Conservation (phyloP, 768 basidiomycete genomes). For the Xerocomellus dryophilus region DNA sequence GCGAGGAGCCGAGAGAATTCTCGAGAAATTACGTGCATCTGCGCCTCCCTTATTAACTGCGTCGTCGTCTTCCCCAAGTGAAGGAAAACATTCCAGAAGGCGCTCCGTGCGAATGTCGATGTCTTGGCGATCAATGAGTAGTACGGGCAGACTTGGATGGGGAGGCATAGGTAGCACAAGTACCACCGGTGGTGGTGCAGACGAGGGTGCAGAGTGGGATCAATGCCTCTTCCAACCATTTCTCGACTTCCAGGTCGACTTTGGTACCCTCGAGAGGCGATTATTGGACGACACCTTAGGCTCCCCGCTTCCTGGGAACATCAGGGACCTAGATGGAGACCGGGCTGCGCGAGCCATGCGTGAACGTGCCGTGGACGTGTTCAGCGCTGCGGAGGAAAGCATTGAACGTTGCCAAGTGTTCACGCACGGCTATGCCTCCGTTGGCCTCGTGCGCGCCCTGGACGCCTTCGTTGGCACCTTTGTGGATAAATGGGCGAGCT, state of each 20-base stretch:
- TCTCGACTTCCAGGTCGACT: slow-evolving; percentile 85
- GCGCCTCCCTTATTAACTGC: slow-evolving; percentile 18
- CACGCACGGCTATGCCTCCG: slow-evolving; percentile 85
- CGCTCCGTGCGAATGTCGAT: slow-evolving; percentile 65
- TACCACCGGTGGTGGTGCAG: slow-evolving; percentile 3
- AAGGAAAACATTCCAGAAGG: slow-evolving; percentile 40
- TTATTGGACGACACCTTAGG: slow-evolving; percentile 59
- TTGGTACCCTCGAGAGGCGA: slow-evolving; percentile 71
- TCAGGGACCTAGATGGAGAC: slow-evolving; percentile 31
- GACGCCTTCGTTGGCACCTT: slow-evolving; percentile 72
- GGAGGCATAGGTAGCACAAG: slow-evolving; percentile 10
- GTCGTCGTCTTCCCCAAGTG: slow-evolving; percentile 22
- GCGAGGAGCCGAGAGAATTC: slow-evolving; percentile 61
- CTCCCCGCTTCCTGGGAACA: slow-evolving; percentile 38
- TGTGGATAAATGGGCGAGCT: slow-evolving; percentile 58
- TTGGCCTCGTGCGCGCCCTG: slow-evolving; percentile 69
- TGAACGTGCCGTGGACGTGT: slow-evolving; percentile 73
- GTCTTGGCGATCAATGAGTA: slow-evolving; percentile 48
- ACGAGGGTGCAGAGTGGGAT: slow-evolving; percentile 69
- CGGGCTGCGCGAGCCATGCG: slow-evolving; percentile 61
- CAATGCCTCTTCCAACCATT: slow-evolving; percentile 92
- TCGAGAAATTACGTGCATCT: slow-evolving; percentile 65
- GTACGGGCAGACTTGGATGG: slow-evolving; percentile 18
- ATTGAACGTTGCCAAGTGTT: slow-evolving; percentile 70
- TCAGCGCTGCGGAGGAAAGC: slow-evolving; percentile 77